Base-by-base conservation (phyloP, 768 basidiomycete genomes). In the Leccinum uliginosum region DNA sequence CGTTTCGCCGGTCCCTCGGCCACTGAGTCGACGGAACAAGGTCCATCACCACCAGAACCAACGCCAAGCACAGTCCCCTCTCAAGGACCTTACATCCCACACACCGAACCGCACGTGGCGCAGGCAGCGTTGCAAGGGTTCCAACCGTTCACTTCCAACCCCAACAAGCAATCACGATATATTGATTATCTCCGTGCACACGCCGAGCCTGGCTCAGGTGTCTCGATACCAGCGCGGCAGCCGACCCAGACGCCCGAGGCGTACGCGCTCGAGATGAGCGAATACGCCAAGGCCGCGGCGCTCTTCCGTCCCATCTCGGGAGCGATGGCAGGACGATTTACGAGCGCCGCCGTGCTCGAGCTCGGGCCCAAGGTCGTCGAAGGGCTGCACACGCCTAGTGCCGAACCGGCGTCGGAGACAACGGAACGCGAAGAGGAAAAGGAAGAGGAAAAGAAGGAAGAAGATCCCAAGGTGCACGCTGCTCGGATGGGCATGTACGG, bases 251-350 rank as follows among this genome's bases (percentile, higher is more conserved):
- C 71, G 12, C 73, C 76, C 6, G 84, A 89, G 27, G 83, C 83
- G 21, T 91, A 91, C 69, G 83, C 87, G 63, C 86, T 85, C 61
- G 97, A 99, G 70, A 74, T 96, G 29, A 77, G 77, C 43, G 93
- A 96, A 63, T 98, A 93, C 61, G 83, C 90, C 2, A 91, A 93
- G 67, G 81, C 93, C 0, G 96, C 96, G 0, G 74, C 80, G 24
- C 82, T 98, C 27, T 98, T 98, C 76, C 93, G 93, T 64, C 97
- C 97, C 0, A 83, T 95, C 62, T 83, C 85, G 0, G 91, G 89
- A 3, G 91, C 92, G 15, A 98, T 98, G 91, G 93, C 93, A 0
- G 88, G 85, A 21, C 82, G 96, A n/a, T 98, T 98, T 71, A 93
- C 89, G 6, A 88, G 83, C 55, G 91, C 91, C 0, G 81, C 82